These are phyloP conservation scores for Cladosporium sp. DNA, from an alignment of 2,329 filamentous ascomycete genomes.

Conservation along the genomic window DNA sequence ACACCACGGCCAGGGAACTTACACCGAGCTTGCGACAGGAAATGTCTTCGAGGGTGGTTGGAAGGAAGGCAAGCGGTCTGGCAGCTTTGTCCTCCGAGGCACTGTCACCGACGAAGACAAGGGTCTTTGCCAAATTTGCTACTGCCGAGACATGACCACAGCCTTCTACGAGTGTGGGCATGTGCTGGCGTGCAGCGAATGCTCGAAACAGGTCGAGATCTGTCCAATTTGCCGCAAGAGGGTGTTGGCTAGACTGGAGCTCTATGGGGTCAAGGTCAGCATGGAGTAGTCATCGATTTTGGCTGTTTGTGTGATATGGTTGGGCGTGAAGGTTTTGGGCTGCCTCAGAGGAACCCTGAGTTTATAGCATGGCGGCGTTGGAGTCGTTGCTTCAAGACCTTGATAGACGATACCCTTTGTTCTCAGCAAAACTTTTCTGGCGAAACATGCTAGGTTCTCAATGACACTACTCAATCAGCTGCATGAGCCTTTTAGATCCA, in stretches of 20 bases:
- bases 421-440: neutral
- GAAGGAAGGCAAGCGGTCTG: slow-evolving; percentile 61
- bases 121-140: slow-evolving; percentile 63
- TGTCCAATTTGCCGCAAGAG: slow-evolving; percentile 64
- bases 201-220: slow-evolving; percentile 59
- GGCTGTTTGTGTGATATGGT: neutral
- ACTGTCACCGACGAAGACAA: slow-evolving; percentile 63
- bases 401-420: slow-evolving; percentile 7
- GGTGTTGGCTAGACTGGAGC: slow-evolving; percentile 59
- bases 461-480: neutral
- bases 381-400: neutral
- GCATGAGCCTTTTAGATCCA: neutral
- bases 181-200: slow-evolving; percentile 62
- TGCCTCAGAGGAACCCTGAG: neutral
- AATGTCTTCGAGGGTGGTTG: slow-evolving; percentile 65
- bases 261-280: slow-evolving; percentile 45
- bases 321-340: neutral
- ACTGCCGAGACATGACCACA: slow-evolving; percentile 54
- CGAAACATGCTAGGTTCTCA: neutral
- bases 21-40: slow-evolving; percentile 57
- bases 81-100: slow-evolving; percentile 64
- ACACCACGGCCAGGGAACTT: slow-evolving; percentile 61
- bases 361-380: neutral
- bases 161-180: slow-evolving; percentile 66
- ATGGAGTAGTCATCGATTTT: slow-evolving; percentile 4